phyloP scores from a whole-genome alignment of 169 alveolate genomes.

The Cryptosporidium ryanae region DNA sequence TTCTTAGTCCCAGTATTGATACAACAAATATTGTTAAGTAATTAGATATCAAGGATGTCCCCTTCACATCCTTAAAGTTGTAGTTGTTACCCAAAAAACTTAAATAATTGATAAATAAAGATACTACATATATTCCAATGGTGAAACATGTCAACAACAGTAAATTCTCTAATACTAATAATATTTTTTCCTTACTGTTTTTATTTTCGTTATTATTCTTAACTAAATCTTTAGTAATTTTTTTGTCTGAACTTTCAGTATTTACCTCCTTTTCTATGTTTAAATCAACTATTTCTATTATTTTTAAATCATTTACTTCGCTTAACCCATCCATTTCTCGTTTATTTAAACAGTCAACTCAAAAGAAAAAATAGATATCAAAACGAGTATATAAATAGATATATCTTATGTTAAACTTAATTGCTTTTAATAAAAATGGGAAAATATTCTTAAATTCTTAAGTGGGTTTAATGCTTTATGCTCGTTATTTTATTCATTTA shows the following conservation, averaged over 20 bases:
- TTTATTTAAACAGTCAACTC: no score
- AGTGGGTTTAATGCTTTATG: no score
- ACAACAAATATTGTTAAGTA: constrained; percentile 16
- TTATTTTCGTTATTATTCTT: constrained; percentile 6
- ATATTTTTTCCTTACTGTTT: constrained; percentile 5
- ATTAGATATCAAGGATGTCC: neutral
- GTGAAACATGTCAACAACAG: neutral
- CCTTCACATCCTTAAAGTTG: neutral
- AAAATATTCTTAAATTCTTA: no score
- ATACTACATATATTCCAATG: constrained; percentile 22
- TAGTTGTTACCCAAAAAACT: neutral
- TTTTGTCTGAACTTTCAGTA: neutral
- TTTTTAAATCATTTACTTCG: neutral
- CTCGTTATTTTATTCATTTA: no score
- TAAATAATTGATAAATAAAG: neutral
- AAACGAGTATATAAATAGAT: no score
- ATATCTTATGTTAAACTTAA: no score
- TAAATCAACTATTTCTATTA: neutral
- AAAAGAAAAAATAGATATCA: no score
- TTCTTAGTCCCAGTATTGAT: neutral
- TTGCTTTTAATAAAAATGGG: no score
- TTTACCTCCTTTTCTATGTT: constrained; percentile 8
- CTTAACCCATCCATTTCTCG: neutral
- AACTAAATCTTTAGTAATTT: neutral
- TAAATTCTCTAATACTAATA: constrained; percentile 11